Evolutionary conservation across 2,329 filamentous ascomycete species (phyloP).

Genomic region (Sphaerulina populicola): DNA sequence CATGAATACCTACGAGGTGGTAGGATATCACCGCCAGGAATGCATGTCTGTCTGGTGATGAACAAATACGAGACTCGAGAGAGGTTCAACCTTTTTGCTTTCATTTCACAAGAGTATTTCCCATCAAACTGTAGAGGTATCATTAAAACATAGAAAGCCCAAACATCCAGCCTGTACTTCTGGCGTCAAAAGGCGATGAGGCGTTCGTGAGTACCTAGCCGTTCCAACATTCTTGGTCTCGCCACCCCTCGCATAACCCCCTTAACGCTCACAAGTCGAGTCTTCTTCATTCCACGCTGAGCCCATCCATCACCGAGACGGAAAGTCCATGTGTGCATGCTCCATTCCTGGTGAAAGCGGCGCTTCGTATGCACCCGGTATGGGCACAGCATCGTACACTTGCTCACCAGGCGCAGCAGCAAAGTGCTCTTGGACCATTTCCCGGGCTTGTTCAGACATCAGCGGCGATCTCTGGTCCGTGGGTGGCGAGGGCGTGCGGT

Average conservation of each 20-base stretch:
- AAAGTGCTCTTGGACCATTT: constrained; percentile 55
- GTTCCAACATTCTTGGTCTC: constrained; percentile 5
- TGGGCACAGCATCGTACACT: constrained; percentile 76
- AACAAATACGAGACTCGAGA: too few relatives aligned
- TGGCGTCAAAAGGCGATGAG: constrained; percentile 2
- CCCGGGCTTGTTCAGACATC: constrained; percentile 33
- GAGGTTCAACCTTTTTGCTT: constrained; percentile 12
- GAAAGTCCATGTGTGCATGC: constrained; percentile 15
- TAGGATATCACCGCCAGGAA: too few relatives aligned
- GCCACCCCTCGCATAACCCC: not conserved
- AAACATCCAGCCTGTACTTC: not conserved
- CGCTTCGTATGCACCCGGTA: constrained; percentile 66
- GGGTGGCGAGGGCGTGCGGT: constrained; percentile 22
- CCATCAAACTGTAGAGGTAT: constrained; percentile 17
- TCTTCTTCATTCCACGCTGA: not conserved
- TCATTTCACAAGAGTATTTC: constrained; percentile 4
- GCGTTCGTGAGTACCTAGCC: not conserved
- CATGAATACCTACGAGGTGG: too few relatives aligned
- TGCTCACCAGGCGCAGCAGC: constrained; percentile 69
- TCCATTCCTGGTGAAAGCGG: constrained; percentile 22
- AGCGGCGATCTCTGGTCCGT: constrained; percentile 36
- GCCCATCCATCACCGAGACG: constrained; percentile 4
- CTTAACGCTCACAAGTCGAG: constrained; percentile 1
- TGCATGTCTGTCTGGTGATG: not conserved
- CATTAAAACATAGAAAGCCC: constrained; percentile 15